Base-by-base conservation (phyloP, 371 early-diverging fungal species). In the Blakeslea trispora region DNA sequence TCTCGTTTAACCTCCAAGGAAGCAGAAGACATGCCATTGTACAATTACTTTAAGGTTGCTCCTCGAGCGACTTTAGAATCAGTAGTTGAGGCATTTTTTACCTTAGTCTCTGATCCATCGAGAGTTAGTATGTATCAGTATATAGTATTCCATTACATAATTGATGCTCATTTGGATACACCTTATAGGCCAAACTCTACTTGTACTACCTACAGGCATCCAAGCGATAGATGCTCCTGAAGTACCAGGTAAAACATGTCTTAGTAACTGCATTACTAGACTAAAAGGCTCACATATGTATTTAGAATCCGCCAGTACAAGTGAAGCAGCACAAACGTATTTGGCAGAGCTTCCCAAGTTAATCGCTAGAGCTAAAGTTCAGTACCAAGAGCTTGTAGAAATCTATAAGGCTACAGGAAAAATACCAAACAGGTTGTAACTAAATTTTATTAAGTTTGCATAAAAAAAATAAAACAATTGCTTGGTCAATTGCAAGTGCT, bases 11-110 rank as follows among this genome's bases (percentile, higher is more conserved):
- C 11, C 7, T n/a, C 34, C 9, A 44, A 53, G 31, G 13, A 55
- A 43, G 15, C 35, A 6, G 21, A 48, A 3, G 19, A 48, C 19
- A 48, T 45, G 37, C 59, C 59, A 1, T 50, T 53, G 23, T 21
- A 45, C 0, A 42, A 50, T 7, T 22, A 72, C 1, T 39, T 68
- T 1, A 44, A 28, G 7, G 19, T 47, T 0, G 40, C 57, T 1
- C 66, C 70, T 17, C 61, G 63, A 22, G 75, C 79, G 8, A 64
- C 77, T 6, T 75, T 84, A n/a, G 65, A 61, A 8, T 61, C 64
- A 15, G 83, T 83, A 8, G 74, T 81, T 19, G 82, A 85, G 11
- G 85, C 79, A 7, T 75, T 82, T 39, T 61, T 83, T 47, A 54
- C 57, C 14, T 69, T 74, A 9, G 73, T 83, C 53, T 71, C 72